Evolutionary conservation across 1,284 basidiomycete genomes (phyloP).

Genomic region (Phellinidium pouzarii): DNA sequence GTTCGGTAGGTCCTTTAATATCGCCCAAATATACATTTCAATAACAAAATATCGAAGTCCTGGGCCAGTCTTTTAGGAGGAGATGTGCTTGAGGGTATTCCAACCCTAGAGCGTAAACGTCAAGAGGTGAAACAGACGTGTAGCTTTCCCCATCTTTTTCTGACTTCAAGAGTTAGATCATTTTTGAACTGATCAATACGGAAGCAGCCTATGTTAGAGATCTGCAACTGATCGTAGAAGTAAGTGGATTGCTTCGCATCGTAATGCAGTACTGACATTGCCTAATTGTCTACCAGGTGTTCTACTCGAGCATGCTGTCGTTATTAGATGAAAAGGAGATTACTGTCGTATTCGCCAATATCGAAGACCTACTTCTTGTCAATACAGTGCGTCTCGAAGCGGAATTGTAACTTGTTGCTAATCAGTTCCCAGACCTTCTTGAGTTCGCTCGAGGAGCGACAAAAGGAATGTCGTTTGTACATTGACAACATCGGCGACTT

Average conservation of each 20-base stretch:
- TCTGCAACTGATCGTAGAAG: conserved; percentile 85
- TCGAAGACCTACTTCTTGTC: conserved; percentile 84
- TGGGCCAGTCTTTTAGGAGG: conserved; percentile 90
- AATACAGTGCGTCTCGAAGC: conserved; percentile 58
- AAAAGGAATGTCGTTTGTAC: conserved; percentile 86
- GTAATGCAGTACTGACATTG: neutral
- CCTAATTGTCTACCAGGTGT: conserved; percentile 41
- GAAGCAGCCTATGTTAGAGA: conserved; percentile 86
- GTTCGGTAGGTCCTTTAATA: conserved; percentile 44
- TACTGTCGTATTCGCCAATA: conserved; percentile 85
- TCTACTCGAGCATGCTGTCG: conserved; percentile 74
- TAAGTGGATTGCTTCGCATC: conserved; percentile 27
- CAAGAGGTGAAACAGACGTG: conserved; percentile 59
- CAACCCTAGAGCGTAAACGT: conserved; percentile 69
- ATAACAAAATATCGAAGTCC: conserved; percentile 42
- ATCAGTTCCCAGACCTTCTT: conserved; percentile 54
- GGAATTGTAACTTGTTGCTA: conserved; percentile 18
- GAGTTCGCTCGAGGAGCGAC: conserved; percentile 83
- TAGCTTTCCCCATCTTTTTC: neutral
- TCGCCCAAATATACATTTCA: conserved; percentile 2
- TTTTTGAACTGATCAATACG: conserved; percentile 88
- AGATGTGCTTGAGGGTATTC: conserved; percentile 72
- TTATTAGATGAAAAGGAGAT: conserved; percentile 75
- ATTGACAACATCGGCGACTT: conserved; percentile 86
- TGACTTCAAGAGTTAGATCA: conserved; percentile 40